Evolutionary conservation across 768 basidiomycete genomes (phyloP).

Genomic region (Lactifluus pinguis): DNA sequence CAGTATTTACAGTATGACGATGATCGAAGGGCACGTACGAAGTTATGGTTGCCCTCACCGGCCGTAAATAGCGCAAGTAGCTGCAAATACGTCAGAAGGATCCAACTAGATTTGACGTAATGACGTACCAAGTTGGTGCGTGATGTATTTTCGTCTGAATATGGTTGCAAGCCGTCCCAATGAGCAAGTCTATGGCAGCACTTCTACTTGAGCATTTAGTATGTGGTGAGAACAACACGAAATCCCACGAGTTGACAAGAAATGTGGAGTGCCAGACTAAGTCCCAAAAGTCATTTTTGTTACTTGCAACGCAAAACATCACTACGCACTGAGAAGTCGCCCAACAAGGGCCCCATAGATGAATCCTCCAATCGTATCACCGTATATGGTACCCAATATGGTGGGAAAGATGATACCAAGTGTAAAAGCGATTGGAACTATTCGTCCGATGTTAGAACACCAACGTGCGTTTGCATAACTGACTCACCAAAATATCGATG

Average conservation of each 20-base stretch:
- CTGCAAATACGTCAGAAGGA: constrained; percentile 26
- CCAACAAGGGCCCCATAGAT: constrained; percentile 66
- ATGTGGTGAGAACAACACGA: not conserved
- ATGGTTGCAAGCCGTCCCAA: constrained; percentile 73
- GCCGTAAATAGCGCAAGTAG: constrained; percentile 58
- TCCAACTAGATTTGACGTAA: not conserved
- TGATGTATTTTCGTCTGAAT: constrained; percentile 74
- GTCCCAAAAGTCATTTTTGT: not conserved
- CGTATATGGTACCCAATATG: constrained; percentile 45
- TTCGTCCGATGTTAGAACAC: not conserved
- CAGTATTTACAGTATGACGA: not conserved
- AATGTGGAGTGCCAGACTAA: constrained; percentile 71
- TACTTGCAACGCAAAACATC: not conserved
- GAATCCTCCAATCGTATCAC: constrained; percentile 57
- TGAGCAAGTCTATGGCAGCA: constrained; percentile 53
- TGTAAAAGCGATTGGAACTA: constrained; percentile 52
- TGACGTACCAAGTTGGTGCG: constrained; percentile 55
- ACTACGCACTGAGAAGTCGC: constrained; percentile 44
- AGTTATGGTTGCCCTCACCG: constrained; percentile 76
- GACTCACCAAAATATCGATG: constrained; percentile 54
- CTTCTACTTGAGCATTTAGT: not conserved
- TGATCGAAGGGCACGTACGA: constrained; percentile 34
- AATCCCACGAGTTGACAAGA: constrained; percentile 55
- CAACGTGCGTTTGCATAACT: not conserved
- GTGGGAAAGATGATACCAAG: constrained; percentile 53